Evolutionary conservation across 73 alveolate genomes (phyloP).

Genomic region (Paramecium bursaria): DNA sequence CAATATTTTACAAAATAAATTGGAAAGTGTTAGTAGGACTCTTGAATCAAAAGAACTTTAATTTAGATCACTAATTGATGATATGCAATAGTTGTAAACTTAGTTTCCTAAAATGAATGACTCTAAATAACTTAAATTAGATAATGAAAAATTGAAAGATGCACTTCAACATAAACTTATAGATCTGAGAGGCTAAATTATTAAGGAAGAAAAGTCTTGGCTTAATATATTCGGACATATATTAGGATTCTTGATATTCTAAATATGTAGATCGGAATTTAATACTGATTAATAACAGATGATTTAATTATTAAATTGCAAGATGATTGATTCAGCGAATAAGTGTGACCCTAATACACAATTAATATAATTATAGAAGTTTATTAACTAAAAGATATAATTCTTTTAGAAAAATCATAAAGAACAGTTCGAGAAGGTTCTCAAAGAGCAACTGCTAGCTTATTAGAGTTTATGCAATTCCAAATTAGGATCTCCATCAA

Average conservation of each 20-base stretch:
- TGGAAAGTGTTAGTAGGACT: neutral
- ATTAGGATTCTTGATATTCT: neutral
- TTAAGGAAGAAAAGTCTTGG: slow-evolving; percentile 40
- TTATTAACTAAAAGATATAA: neutral
- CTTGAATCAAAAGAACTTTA: slow-evolving; percentile 15
- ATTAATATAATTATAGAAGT: neutral
- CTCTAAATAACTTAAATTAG: neutral
- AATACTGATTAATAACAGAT: neutral
- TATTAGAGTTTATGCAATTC: neutral
- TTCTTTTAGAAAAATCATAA: slow-evolving; percentile 28
- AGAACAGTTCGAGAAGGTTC: slow-evolving; percentile 3
- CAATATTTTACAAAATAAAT: slow-evolving; percentile 9
- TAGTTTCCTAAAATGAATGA: slow-evolving; percentile 10
- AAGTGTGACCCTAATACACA: slow-evolving; percentile 30
- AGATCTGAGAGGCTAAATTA: slow-evolving; percentile 24
- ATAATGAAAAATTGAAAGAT: slow-evolving; percentile 48
- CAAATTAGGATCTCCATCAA: slow-evolving; percentile 2
- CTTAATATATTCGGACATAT: neutral
- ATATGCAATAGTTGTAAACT: slow-evolving; percentile 14
- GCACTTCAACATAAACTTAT: neutral
- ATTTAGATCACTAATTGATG: slow-evolving; percentile 3
- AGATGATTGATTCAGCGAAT: slow-evolving; percentile 17
- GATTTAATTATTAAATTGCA: neutral
- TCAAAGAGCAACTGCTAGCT: neutral
- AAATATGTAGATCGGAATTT: neutral